Evolutionary conservation across 129 eudicot genomes (phyloP), one percentile per base, ranked within the genome.

Genomic region (Calendula officinalis): DNA sequence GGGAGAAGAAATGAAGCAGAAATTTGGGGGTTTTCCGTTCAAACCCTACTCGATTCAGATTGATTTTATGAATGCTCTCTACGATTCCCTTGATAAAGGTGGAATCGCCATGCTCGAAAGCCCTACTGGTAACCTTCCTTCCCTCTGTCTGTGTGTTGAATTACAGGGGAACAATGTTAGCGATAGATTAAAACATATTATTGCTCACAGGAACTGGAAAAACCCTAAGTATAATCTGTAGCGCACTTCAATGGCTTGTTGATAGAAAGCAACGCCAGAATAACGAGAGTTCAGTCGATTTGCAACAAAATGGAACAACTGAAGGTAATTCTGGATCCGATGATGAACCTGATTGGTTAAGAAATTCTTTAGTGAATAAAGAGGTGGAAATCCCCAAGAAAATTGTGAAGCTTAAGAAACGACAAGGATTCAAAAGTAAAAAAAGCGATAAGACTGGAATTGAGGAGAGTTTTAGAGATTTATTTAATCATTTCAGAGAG

Each of bases 61-160:
- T 6, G 94, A 87, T 84, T 91, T 91, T 63, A 91, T 91, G 98
- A 85, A 81, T 8, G 76, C 89, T 44, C 89, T 91, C 6, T 87
- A 91, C 56, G 68, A 85, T 75, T 83, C 88, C 12, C 89, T 91
- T 34, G 81, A 85, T 9, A 68, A 68, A 69, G 98, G 98, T 16
- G 98, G 98, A 51, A 77, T 91, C 65, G 77, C 96, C 35, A 87
- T 91, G 98, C 98, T 91, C 68, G 96, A 91, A 81, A 91, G 96
- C 83, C 98, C 98, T 56, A 91, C 98, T 0, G 98, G 97, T 90
- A 77, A 73, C n/a, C 63, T 36, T 22, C 14, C 34, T 4, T 17
- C 37, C 6, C n/a, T 70, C 66, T 51, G 33, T 57, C 9, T 57
- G 8, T 8, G 33, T 7, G 42, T 50, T 38, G 11, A 54, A 16